Conservation (phyloP, 2,329 filamentous ascomycete genomes). For the Penicillium vulpinum region DNA sequence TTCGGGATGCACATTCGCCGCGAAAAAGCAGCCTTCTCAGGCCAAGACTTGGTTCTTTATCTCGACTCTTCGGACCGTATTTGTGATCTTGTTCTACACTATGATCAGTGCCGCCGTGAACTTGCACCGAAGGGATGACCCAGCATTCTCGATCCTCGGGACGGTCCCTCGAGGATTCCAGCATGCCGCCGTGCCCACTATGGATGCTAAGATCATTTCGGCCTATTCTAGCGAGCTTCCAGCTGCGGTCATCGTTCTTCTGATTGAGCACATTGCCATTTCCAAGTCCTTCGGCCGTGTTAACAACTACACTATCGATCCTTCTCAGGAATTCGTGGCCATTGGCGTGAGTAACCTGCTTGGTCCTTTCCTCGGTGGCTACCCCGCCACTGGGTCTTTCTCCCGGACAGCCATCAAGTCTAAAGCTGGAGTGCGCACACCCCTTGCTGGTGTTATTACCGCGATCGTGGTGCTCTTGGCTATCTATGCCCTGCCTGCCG, state of each 20-base stretch:
- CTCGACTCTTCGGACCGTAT: constrained; percentile 85
- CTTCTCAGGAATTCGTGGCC: constrained; percentile 92
- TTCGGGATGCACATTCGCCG: constrained; percentile 61
- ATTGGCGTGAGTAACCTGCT: constrained; percentile 89
- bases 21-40: constrained; percentile 66
- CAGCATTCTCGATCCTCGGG: constrained; percentile 72
- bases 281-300: constrained; percentile 94
- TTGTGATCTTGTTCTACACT: constrained; percentile 89
- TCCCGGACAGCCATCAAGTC: constrained; percentile 96
- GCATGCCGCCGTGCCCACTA: constrained; percentile 69
- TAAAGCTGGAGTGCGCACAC: constrained; percentile 90
- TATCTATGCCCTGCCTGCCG: constrained; percentile 80
- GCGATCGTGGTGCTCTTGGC: constrained; percentile 82
- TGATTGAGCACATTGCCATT: constrained; percentile 96
- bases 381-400: constrained; percentile 92
- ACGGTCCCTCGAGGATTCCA: constrained; percentile 83
- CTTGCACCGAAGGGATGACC: constrained; percentile 61
- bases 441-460: constrained; percentile 86
- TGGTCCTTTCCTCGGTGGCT: constrained; percentile 87
- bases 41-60: constrained; percentile 83
- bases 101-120: constrained; percentile 87
- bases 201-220: constrained; percentile 66
- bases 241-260: constrained; percentile 84
- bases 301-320: constrained; percentile 95
- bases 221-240: constrained; percentile 73